These are phyloP conservation scores for Areca catechu DNA, from an alignment of 176 grass and related monocot genomes.

Conservation along the genomic window DNA sequence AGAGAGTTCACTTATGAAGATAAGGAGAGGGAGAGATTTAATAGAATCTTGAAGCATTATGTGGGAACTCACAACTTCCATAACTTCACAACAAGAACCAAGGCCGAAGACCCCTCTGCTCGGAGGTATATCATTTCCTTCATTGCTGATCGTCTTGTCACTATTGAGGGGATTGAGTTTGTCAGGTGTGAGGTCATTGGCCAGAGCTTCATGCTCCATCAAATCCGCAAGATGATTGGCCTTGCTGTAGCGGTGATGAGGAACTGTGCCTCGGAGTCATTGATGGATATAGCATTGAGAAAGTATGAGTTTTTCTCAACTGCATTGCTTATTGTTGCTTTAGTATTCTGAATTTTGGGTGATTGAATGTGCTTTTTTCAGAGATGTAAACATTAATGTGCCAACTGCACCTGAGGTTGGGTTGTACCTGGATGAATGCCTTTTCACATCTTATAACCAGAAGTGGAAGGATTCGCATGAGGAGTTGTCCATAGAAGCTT, in stretches of 20 bases:
- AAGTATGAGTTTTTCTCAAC: slow-evolving; percentile 48
- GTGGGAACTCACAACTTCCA: slow-evolving; percentile 96
- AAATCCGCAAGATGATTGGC: slow-evolving; percentile 85
- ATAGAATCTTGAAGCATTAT: too few relatives aligned
- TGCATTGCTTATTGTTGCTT: background rate
- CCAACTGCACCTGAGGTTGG: slow-evolving; percentile 91
- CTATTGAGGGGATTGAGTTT: slow-evolving; percentile 78
- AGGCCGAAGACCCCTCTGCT: slow-evolving; percentile 84
- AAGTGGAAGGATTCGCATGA: slow-evolving; percentile 91
- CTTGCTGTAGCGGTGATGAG: slow-evolving; percentile 85
- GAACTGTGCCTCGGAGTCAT: slow-evolving; percentile 57
- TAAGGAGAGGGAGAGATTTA: slow-evolving; percentile 50
- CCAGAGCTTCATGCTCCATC: slow-evolving; percentile 96
- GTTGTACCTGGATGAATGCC: slow-evolving; percentile 71
- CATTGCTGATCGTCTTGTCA: slow-evolving; percentile 46
- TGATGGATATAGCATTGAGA: slow-evolving; percentile 62
- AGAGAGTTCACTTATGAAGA: slow-evolving; percentile 51
- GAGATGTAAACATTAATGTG: slow-evolving; percentile 82
- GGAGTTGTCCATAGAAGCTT: slow-evolving; percentile 70
- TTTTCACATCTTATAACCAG: slow-evolving; percentile 78
- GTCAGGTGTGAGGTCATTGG: slow-evolving; percentile 86
- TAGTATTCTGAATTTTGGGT: background rate
- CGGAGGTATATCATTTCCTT: slow-evolving; percentile 92
- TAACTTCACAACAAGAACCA: slow-evolving; percentile 92
- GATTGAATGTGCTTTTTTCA: slow-evolving; percentile 28